Base-by-base conservation (phyloP, 352 stramenopile genomes). In the Globisporangium spinosum region DNA sequence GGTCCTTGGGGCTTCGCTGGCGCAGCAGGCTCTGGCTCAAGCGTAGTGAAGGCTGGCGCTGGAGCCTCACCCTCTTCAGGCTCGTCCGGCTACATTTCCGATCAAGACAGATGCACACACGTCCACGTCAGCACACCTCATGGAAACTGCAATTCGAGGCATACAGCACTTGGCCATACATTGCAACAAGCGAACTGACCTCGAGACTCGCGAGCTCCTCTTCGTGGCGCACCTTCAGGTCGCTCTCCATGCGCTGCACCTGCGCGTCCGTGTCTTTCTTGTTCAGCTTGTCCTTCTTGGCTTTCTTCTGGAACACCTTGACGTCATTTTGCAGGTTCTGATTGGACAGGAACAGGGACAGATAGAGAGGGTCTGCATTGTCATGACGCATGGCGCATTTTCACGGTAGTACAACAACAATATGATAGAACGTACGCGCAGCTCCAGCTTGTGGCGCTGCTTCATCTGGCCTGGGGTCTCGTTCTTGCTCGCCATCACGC, bases 371-470 rank as follows among this genome's bases (percentile, higher is more conserved):
- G 17, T 34, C 12, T 47, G 22, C 7, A 29, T 27, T n/a, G 8
- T 25, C 3, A 34, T 2, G 4, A 3, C 15, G 22, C 13, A 35
- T 12, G 22, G 29, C n/a, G 8, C 23, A n/a, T 1, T 3, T 13
- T 27, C 7, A 45, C 10, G 29, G 35, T 25, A 49, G 3, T 23
- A 25, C 38, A 57, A n/a, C 23, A 5, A 57, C 40, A 43, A 6
- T 32, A 15, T 10, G 5, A 7, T 7, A 20, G 2, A 15, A 78
- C 85, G 59, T 72, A 95, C 88, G 4, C 88, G 82, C 57, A 90
- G 67, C 68, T 95, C 88, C 17, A 95, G 84, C 73, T 95, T 95
- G 72, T 95, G 88, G 35, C 88, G 88, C 68, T 95, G 88, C 73
- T 94, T 95, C 60, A 85, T 72, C 70, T 95, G 86, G n/a, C 88